phyloP scores from a whole-genome alignment of 176 grass and related monocot species.

The Zoysia japonica region DNA sequence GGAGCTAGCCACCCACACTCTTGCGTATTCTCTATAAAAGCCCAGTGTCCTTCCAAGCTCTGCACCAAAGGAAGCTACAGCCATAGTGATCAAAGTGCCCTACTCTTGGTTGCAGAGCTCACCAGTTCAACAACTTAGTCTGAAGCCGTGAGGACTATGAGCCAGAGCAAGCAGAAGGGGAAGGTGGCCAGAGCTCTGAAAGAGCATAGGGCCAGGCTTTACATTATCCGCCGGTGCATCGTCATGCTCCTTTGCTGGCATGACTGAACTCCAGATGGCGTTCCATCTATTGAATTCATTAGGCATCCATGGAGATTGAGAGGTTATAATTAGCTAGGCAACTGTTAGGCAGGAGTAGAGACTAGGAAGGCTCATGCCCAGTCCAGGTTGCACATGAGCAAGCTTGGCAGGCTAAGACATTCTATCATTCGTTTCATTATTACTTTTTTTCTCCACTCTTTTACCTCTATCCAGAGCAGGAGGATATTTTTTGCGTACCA shows the following conservation, averaged over 20 bases:
- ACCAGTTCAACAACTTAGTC: slow-evolving; percentile 16
- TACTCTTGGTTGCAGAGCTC: slow-evolving; percentile 8
- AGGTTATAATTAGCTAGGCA: slow-evolving; percentile 33
- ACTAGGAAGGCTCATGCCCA: slow-evolving; percentile 23
- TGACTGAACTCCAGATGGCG: slow-evolving; percentile 38
- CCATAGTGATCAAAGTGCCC: slow-evolving; percentile 28
- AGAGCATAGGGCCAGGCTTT: slow-evolving; percentile 67
- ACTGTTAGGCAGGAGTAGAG: slow-evolving; percentile 43
- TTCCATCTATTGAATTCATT: slow-evolving; percentile 36
- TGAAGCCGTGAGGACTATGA: slow-evolving; percentile 47
- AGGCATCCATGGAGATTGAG: slow-evolving; percentile 32
- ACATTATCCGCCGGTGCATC: slow-evolving; percentile 71
- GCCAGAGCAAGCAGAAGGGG: slow-evolving; percentile 54
- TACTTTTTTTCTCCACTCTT: slow-evolving; percentile 24
- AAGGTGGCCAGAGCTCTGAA: slow-evolving; percentile 55
- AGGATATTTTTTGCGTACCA: slow-evolving; percentile 11
- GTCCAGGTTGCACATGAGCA: slow-evolving; percentile 28
- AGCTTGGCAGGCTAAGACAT: slow-evolving; percentile 21
- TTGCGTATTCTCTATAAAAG: slow-evolving; percentile 54
- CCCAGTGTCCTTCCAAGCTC: slow-evolving; percentile 14
- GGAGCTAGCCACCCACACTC: slow-evolving; percentile 15
- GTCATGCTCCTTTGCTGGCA: slow-evolving; percentile 79
- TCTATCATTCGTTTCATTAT: slow-evolving; percentile 25
- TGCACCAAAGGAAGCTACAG: slow-evolving; percentile 39
- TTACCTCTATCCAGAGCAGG: slow-evolving; percentile 1